Evolutionary conservation across 768 basidiomycete species (phyloP), one percentile per base, ranked within the genome.

Genomic region (Amanita inopinata): DNA sequence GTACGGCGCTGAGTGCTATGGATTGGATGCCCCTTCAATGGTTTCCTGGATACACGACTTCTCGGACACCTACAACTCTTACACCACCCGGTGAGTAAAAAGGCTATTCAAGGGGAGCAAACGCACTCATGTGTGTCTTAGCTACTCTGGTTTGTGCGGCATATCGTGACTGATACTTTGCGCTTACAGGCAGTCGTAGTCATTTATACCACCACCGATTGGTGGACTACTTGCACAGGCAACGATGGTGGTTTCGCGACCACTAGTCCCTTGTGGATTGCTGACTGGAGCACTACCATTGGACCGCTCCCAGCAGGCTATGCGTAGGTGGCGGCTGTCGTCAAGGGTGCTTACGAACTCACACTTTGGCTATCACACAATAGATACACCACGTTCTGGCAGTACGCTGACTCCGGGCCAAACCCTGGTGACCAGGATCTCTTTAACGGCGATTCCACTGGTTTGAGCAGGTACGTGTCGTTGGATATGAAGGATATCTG

Each of bases 191-290:
- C 27, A 7, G 6, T 14, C 9, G 5, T 39, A 73, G 74, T 74
- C 28, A 78, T 81, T 45, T 81, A 80, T 49, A 74, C 75, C 20
- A 76, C 73, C 2, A 78, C 75, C 7, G 63, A 70, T 53, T 83
- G 80, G 80, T 83, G 80, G 80, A 71, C 49, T 9, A 67, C 64
- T 4, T 83, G 80, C 56, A 83, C 80, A 2, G 77, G 73, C 0
- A 74, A 78, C 54, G 75, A 68, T 43, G 59, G 61, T 11, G 59
- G 58, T 3, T 83, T 83, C 48, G 67, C 52, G 0, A 40, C 53
- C 2, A 69, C 61, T 40, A 78, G 70, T 53, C 75, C 78, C 2
- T 60, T 83, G 1, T 81, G 76, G 77, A 65, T 81, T 33, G 79
- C 80, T 1, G 56, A 61, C 22, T 81, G 66, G 31, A 54, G 72